These are phyloP conservation scores for Metarhizium humberi DNA, from an alignment of 2,329 filamentous ascomycete genomes.

Conservation along the genomic window DNA sequence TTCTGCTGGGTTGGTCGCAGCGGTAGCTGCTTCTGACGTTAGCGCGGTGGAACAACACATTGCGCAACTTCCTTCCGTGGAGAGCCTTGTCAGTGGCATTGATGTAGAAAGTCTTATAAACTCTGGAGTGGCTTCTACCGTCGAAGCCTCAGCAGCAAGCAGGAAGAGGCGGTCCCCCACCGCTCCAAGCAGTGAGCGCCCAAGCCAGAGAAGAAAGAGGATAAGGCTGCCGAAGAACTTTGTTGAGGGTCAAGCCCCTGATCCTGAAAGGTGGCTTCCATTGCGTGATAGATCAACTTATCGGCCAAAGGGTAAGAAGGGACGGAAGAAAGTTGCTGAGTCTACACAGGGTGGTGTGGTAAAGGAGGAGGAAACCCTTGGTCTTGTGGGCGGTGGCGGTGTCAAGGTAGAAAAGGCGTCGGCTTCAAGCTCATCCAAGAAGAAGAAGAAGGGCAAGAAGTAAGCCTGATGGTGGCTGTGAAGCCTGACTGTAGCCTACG, in stretches of 20 bases:
- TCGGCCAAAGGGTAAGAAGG: conserved; percentile 84
- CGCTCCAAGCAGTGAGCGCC: conserved; percentile 27
- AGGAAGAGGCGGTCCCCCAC: conserved; percentile 40
- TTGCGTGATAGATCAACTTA: conserved; percentile 83
- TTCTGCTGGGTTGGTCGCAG: conserved; percentile 77
- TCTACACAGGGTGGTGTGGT: conserved; percentile 80
- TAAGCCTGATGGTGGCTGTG: conserved; percentile 15
- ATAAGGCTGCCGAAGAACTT: conserved; percentile 62
- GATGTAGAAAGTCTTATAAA: conserved; percentile 54
- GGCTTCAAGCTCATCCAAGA: conserved; percentile 30
- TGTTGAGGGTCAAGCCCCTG: conserved; percentile 68
- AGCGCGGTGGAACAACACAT: conserved; percentile 45
- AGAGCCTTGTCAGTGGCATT: conserved; percentile 49
- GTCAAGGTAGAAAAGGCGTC: conserved; percentile 55
- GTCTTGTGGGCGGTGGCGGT: conserved; percentile 53
- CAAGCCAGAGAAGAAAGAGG: conserved; percentile 48
- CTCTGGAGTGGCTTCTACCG: conserved; percentile 48
- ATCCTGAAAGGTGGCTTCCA: conserved; percentile 90
- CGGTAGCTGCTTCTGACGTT: conserved; percentile 56
- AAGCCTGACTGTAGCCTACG: not conserved
- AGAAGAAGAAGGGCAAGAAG: conserved; percentile 46
- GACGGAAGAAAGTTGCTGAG: conserved; percentile 70
- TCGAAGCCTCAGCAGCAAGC: conserved; percentile 22
- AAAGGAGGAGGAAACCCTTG: conserved; percentile 60
- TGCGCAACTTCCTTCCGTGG: conserved; percentile 49